These are phyloP conservation scores for Cercospora beticola DNA, from an alignment of 2,329 filamentous ascomycete genomes.

Conservation along the genomic window DNA sequence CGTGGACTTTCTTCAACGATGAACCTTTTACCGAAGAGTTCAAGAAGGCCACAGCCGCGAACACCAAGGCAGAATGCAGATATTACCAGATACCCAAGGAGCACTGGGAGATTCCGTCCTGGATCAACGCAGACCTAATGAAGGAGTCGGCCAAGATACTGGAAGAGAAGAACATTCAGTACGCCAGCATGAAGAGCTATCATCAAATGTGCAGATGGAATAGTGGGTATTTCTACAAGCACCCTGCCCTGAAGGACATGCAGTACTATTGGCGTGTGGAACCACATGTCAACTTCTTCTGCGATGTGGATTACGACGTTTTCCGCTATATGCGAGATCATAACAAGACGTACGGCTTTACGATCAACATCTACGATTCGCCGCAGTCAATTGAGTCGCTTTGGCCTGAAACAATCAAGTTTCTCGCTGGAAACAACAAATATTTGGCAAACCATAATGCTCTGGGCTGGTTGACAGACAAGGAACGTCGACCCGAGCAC, in stretches of 20 bases:
- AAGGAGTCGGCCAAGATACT: constrained; percentile 80
- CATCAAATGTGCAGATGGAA: constrained; percentile 99
- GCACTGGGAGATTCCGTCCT: constrained; percentile 87
- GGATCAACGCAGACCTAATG: constrained; percentile 89
- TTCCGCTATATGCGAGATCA: constrained; percentile 97
- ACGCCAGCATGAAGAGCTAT: constrained; percentile 84
- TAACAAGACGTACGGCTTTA: constrained; percentile 99
- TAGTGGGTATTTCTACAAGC: constrained; percentile 95
- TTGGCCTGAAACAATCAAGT: constrained; percentile 95
- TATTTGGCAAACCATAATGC: constrained; percentile 83
- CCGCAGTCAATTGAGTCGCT: constrained; percentile 81
- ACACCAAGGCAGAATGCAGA: constrained; percentile 82
- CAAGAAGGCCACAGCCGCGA: constrained; percentile 74
- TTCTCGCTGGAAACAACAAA: constrained; percentile 73
- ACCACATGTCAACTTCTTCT: constrained; percentile 98
- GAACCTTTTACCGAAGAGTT: constrained; percentile 91
- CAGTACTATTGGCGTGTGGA: constrained; percentile 99
- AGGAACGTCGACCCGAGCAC: constrained; percentile 71
- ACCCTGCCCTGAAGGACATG: constrained; percentile 76
- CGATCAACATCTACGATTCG: constrained; percentile 93
- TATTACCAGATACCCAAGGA: constrained; percentile 91
- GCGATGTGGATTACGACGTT: constrained; percentile 96
- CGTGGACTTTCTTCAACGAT: constrained; percentile 99
- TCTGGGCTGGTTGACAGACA: constrained; percentile 82
- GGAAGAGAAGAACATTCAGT: constrained; percentile 82